Base-by-base conservation (phyloP, 805 yeast genomes). In the Cyberlindnera mrakii region DNA sequence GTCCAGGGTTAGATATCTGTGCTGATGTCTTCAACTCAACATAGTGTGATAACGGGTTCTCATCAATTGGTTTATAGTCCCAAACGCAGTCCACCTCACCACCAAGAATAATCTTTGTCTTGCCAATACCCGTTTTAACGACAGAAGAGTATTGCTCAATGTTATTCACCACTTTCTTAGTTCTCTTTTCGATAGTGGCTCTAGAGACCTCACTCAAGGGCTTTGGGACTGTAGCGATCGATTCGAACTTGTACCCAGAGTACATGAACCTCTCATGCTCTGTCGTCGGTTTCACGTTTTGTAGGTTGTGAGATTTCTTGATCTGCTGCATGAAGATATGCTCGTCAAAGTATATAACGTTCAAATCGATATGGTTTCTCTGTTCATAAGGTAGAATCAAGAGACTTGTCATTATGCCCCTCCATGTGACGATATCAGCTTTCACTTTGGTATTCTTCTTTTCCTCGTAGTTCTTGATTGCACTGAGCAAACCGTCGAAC, bases 71-170 rank as follows among this genome's bases (percentile, higher is more conserved):
- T 50, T 80, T 75, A 54, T 77, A 87, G 60, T 89, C 96, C 74
- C 82, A 84, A 10, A 84, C 82, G 60, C 96, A 84, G 63, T 91
- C 98, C 17, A 91, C 86, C 65, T 93, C 98, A 2, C 96, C 96
- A 1, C 89, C 96, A 36, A 89, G 62, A 6, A 86, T 60, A 35
- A 88, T 63, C 48, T 75, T 77, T 16, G 78, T 73, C 37, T 72
- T 74, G 8, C 96, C 96, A 14, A 91, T 78, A 3, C 96, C 95
- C 0, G 96, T 82, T 52, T 76, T 74, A 6, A 90, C 90, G n/a
- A 91, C 82, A 0, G 87, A 74, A 37, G 83, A 69, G 57, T 78
- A 89, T 63, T 91, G 96, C 53, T 82, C 88, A 38, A 79, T 78
- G 57, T 80, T 84, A 56, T 75, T 80, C 7, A 85, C 89, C 1